Conservation (phyloP, 2,329 filamentous ascomycete species). For the Coleophoma cylindrospora region DNA sequence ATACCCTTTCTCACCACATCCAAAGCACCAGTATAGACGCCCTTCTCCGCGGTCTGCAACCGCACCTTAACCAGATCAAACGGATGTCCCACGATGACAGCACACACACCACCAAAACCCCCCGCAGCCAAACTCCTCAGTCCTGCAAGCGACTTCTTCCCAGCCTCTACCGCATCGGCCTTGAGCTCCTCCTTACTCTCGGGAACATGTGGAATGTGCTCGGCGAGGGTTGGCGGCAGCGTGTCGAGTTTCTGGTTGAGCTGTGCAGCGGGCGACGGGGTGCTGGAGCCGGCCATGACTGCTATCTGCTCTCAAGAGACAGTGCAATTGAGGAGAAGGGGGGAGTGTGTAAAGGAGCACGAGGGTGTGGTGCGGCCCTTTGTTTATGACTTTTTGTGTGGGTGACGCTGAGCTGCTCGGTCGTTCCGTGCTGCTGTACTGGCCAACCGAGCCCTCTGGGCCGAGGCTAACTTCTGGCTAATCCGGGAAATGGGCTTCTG, state of each 20-base stretch:
- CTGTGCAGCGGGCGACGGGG: conserved; percentile 15
- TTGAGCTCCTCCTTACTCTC: conserved; percentile 24
- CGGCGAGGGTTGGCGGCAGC: conserved; percentile 17
- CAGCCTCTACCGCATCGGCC: conserved; percentile 12
- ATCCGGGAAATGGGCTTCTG: neutral
- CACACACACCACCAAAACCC: conserved; percentile 89
- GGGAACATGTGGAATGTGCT: conserved; percentile 25
- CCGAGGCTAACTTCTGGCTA: neutral
- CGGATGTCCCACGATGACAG: conserved; percentile 90
- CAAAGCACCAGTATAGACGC: conserved; percentile 83
- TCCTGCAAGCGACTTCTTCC: conserved; percentile 42
- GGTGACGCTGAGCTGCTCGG: neutral
- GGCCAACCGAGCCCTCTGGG: neutral
- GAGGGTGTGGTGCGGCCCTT: neutral
- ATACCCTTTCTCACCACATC: conserved; percentile 89
- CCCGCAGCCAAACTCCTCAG: conserved; percentile 82
- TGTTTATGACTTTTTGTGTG: neutral
- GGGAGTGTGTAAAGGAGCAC: neutral
- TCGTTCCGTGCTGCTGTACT: neutral
- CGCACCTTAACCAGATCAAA: conserved; percentile 98
- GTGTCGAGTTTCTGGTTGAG: conserved; percentile 22
- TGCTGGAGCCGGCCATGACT: conserved; percentile 18
- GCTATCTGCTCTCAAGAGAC: neutral
- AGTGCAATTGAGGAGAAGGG: neutral
- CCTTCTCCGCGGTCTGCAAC: conserved; percentile 90